Evolutionary conservation across 2,329 filamentous ascomycete genomes (phyloP), one percentile per base, ranked within the genome.

Genomic region (Alternaria triticimaculans): DNA sequence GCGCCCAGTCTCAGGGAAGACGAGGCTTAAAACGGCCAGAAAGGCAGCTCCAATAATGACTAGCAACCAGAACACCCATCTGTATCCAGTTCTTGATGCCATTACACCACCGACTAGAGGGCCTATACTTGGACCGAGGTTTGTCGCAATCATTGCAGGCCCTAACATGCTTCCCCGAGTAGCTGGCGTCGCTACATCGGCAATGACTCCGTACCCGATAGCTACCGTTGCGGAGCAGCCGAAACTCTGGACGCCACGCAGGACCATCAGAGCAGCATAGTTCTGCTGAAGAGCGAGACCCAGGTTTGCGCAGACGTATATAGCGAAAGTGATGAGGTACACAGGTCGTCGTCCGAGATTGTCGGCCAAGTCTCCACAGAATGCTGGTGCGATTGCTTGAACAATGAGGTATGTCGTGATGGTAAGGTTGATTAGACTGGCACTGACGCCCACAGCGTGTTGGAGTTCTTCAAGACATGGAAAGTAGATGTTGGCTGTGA

Each of bases 1-100:
- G 25, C 56, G 56, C 14, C 56, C 48, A 15, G 56, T 53, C 20
- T 59, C 56, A 6, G 48, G 56, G n/a, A 59, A 23, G 14, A 20
- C 12, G 6, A 53, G 6, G 3, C 21, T 4, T 7, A 44, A 9
- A 7, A 46, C 5, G 3, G 14, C 14, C 20, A 41, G 14, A 12
- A 59, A 53, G 0, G 48, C 14, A n/a, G 45, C 23, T 15, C 56
- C 37, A 21, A 53, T 21, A 21, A 59, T 59, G 14, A 49, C 26
- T 3, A 59, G 25, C 26, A 53, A n/a, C 56, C 56, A 53, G 18
- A 59, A 45, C 6, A 30, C 21, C 56, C 56, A 59, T 28, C 48
- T 20, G 14, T 48, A 53, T 3, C 37, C 33, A 21, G 48, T 30
- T 23, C 43, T 21, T 20, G 48, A n/a, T 53, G 48, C 48, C 9